These are phyloP conservation scores for Cryphonectria naterciae DNA, from an alignment of 2,329 filamentous ascomycete genomes.

Conservation along the genomic window DNA sequence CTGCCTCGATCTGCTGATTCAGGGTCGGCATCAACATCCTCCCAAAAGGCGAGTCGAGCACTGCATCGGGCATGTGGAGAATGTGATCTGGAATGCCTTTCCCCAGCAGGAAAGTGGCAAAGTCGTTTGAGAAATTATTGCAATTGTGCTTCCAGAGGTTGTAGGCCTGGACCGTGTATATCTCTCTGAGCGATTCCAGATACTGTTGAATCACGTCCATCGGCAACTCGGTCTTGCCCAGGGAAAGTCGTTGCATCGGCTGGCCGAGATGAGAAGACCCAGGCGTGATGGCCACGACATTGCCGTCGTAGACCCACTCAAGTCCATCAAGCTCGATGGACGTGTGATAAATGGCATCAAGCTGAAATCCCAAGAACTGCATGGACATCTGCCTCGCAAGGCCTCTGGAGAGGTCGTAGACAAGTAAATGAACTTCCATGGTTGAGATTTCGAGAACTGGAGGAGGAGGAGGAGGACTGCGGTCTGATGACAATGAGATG, in stretches of 20 bases:
- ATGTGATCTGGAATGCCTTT: slow-evolving; percentile 89
- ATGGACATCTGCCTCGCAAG: slow-evolving; percentile 59
- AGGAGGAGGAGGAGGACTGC: neutral
- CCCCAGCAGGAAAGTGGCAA: slow-evolving; percentile 86
- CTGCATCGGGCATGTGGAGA: slow-evolving; percentile 78
- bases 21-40: slow-evolving; percentile 81
- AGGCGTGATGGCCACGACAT: slow-evolving; percentile 79
- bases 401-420: slow-evolving; percentile 76
- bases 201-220: slow-evolving; percentile 86
- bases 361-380: slow-evolving; percentile 59
- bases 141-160: slow-evolving; percentile 92
- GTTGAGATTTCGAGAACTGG: slow-evolving; percentile 11
- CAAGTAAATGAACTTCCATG: slow-evolving; percentile 78
- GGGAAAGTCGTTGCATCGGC: slow-evolving; percentile 74
- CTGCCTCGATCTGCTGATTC: slow-evolving; percentile 54
- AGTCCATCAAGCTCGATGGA: slow-evolving; percentile 82
- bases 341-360: slow-evolving; percentile 95
- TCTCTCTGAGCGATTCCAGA: slow-evolving; percentile 77
- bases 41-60: slow-evolving; percentile 85
- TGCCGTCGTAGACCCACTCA: slow-evolving; percentile 90
- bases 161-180: slow-evolving; percentile 85
- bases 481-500: neutral
- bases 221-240: slow-evolving; percentile 79
- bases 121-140: slow-evolving; percentile 96
- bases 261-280: slow-evolving; percentile 85